Base-by-base conservation (phyloP, 331 rosid species). In the Spiraea crenata region DNA sequence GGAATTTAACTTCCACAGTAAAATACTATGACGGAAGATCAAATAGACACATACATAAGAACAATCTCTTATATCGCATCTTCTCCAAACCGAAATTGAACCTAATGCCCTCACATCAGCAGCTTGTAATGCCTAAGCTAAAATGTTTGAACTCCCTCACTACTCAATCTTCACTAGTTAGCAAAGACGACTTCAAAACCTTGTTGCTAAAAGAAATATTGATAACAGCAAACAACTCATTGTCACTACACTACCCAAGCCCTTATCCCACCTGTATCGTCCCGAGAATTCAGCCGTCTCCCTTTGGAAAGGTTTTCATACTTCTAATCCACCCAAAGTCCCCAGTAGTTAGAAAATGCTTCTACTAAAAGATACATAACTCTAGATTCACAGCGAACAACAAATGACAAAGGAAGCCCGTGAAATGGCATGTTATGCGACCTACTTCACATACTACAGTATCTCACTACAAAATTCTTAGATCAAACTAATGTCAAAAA, bases 171-270 rank as follows among this genome's bases (percentile, higher is more conserved):
- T 12, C 20, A 20, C 73, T 41, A 6, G 49, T 67, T 67, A 51
- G 8, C 35, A 50, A 51, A n/a, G 12, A 39, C 34, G 49, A 9
- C 59, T 1, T 11, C n/a, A 9, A 6, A 49, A 9, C 59, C 16
- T 48, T 19, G 16, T 13, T 17, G n/a, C 57, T 34, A 65, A n/a
- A 37, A 2, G 3, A 9, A 67, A 40, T 35, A 13, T 8, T 9
- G 35, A 35, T 3, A 51, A 38, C 49, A 17, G 4, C 61, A 9
- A 38, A 50, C 42, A 3, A 20, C 17, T 38, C 4, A 9, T 20
- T 52, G 38, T 67, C 40, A 38, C 50, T n/a, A n/a, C n/a, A n/a
- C n/a, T 61, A 69, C 4, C 61, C 25, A 69, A 40, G n/a, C 55
- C 44, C 35, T 14, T 60, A 55, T 55, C 20, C n/a, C n/a, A n/a